Evolutionary conservation across 805 yeast genomes (phyloP).

Genomic region (Candida vartiovaarae): DNA sequence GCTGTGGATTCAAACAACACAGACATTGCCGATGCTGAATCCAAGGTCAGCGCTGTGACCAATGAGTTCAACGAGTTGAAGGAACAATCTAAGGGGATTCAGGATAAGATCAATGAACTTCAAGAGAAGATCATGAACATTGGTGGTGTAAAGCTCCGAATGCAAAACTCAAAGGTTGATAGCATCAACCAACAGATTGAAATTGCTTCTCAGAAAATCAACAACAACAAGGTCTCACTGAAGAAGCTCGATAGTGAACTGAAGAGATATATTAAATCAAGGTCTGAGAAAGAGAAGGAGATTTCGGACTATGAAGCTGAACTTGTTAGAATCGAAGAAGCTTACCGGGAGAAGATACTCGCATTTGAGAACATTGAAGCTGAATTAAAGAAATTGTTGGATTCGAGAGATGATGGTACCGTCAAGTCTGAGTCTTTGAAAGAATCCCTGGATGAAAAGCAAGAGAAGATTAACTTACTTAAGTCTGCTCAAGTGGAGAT

Average conservation of each 20-base stretch:
- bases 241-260: conserved; percentile 61
- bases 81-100: conserved; percentile 48
- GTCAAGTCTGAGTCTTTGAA: conserved; percentile 35
- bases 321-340: conserved; percentile 27
- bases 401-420: conserved; percentile 31
- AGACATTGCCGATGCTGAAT: conserved; percentile 31
- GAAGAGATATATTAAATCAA: conserved; percentile 43
- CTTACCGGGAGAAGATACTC: conserved; percentile 21
- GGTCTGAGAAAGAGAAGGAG: conserved; percentile 43
- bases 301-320: conserved; percentile 28
- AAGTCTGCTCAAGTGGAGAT: conserved; percentile 63
- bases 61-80: conserved; percentile 39
- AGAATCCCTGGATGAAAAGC: conserved; percentile 33
- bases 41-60: conserved; percentile 28
- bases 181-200: conserved; percentile 63
- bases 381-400: conserved; percentile 25
- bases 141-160: conserved; percentile 80
- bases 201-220: conserved; percentile 46
- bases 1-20: conserved; percentile 23
- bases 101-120: conserved; percentile 46
- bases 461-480: conserved; percentile 43
- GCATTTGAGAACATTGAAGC: conserved; percentile 28
- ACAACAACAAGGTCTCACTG: conserved; percentile 47
- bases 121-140: conserved; percentile 80
- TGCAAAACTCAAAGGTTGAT: conserved; percentile 78